These are phyloP conservation scores for Allantophomopsis lycopodina DNA, from an alignment of 2,329 filamentous ascomycete species.

Conservation along the genomic window DNA sequence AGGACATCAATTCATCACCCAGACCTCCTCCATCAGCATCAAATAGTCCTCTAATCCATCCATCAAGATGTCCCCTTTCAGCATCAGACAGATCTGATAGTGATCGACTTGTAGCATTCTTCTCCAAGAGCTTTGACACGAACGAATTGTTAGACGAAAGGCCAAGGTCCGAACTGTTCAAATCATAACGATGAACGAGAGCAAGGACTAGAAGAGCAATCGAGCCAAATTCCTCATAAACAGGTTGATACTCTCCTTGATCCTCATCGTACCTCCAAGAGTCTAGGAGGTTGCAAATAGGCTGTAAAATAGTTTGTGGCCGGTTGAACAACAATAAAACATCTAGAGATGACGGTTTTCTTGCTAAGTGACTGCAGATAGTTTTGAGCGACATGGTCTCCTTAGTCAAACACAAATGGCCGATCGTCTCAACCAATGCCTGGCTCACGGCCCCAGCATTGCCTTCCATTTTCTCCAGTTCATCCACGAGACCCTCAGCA, in stretches of 20 bases:
- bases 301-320: constrained; percentile 53
- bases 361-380: constrained; percentile 59
- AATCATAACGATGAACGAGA: constrained; percentile 61
- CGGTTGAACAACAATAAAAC: constrained; percentile 65
- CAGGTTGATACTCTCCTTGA: constrained; percentile 70
- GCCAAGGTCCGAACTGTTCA: constrained; percentile 52
- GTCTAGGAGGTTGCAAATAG: constrained; percentile 63
- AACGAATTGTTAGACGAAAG: constrained; percentile 46
- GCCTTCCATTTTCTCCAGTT: constrained; percentile 81
- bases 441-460: constrained; percentile 79
- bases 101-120: constrained; percentile 40
- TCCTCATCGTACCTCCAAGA: constrained; percentile 74
- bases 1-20: constrained; percentile 68
- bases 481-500: constrained; percentile 62
- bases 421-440: constrained; percentile 62
- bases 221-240: constrained; percentile 76
- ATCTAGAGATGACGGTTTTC: constrained; percentile 59
- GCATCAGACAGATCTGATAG: constrained; percentile 47
- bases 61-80: constrained; percentile 50
- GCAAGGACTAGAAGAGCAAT: constrained; percentile 62
- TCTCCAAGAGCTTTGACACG: constrained; percentile 49
- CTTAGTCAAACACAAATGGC: constrained; percentile 54
- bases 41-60: constrained; percentile 69
- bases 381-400: constrained; percentile 72
- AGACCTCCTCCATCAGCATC: constrained; percentile 61